Evolutionary conservation across 2,329 filamentous ascomycete genomes (phyloP), one percentile per base, ranked within the genome.

Genomic region (Fusarium burgessii): DNA sequence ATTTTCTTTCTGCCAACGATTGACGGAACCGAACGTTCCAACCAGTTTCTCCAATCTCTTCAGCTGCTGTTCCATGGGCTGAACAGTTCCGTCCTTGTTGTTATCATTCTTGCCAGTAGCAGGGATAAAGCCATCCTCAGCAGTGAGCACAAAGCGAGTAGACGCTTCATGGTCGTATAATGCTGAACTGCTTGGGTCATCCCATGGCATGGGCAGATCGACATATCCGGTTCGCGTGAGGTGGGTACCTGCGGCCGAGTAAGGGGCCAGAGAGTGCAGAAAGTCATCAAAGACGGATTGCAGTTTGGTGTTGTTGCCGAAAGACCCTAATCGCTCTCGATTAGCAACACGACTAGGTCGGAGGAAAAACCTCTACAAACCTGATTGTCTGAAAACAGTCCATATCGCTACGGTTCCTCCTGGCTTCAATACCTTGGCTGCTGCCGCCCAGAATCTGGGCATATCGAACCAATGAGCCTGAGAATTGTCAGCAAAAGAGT

Each of bases 391-490:
- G 2, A 57, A 68, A 0, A 12, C 17, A 3, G 65, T 63, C 63
- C 63, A 68, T 25, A 68, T 43, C 1, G 50, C 63, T 6, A 68
- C 18, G 0, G 65, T 68, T 1, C 65, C 63, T n/a, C 57, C 50
- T 4, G 50, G 40, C 2, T 58, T 68, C 13, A 68, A 5, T 2
- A 68, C 5, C 0, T 23, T 63, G 4, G 63, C 65, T n/a, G 63
- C 57, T 12, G 57, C 50, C 0, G 36, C 12, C 65, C 65, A 68
- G 12, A 68, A 68, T 10, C 13, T 33, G 7, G 50, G n/a, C 65
- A 68, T 68, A 1, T 68, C 43, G 0, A 68, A 68, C 65, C 65
- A 68, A 6, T 68, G 65, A 7, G 65, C 65, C 65, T 2, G 0
- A 0, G 1, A 0, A 7, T 2, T 3, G 1, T 50, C 1, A 9